Evolutionary conservation across 2,329 filamentous ascomycete genomes (phyloP), one percentile per base, ranked within the genome.

Genomic region (Colletotrichum liriopes): DNA sequence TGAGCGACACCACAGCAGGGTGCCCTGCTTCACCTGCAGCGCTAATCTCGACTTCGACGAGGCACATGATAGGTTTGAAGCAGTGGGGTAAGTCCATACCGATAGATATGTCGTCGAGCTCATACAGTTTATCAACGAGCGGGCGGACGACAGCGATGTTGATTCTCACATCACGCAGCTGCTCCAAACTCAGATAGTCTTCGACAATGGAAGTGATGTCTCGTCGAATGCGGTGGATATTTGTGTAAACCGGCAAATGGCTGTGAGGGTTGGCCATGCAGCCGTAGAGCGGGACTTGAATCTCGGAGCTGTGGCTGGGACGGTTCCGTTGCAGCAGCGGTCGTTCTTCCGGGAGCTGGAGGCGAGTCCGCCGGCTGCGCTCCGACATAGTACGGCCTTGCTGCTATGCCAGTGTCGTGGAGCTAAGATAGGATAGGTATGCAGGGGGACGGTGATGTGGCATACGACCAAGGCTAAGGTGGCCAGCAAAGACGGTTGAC

Each of bases 121-220:
- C 91, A 79, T 94, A 96, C 11, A 96, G 88, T 79, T 94, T 93
- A 79, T 96, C 93, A n/a, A 96, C 93, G 35, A 96, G 83, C 1
- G 94, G 94, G 70, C 94, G 89, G 26, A 96, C 91, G 55, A 96
- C 92, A 1, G 92, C 88, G 62, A 94, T 89, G 79, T 96, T 96
- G 86, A 96, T 94, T 71, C 93, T 89, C 67, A 94, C 92, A 79
- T 94, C 93, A 77, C 92, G 90, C 74, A 97, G 85, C 84, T 96
- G 94, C 76, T 95, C 93, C 67, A 93, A 84, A 68, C 90, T 94
- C 78, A 90, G 81, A 76, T 88, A 88, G 79, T 89, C 87, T 82
- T 91, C 90, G 61, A 92, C 89, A 39, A 91, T 89, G 68, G 87
- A 88, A 73, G 87, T 84, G 70, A 93, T 88, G 79, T 92, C 90